A percentile compares a stretch with the other conserved stretches of the same genome.
Conservation (phyloP, 2,329 filamentous ascomycete genomes). For the Aureobasidium sp. region DNA sequence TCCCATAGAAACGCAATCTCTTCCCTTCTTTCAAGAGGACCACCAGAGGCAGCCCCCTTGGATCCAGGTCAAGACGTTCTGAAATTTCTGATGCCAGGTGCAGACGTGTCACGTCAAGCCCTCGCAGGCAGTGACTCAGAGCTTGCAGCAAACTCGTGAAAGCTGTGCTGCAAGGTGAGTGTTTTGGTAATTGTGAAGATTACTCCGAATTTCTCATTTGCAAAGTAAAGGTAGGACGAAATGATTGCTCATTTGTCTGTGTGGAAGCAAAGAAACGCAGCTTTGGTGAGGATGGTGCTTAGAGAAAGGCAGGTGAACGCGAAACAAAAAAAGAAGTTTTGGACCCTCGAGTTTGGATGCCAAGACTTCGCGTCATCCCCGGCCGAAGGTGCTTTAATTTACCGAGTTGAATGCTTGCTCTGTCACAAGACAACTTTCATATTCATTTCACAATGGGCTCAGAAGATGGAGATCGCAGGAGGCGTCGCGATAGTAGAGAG, state of each 20-base stretch:
- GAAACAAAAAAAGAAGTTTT: slow-evolving; percentile 5
- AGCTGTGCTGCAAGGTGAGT: slow-evolving; percentile 31
- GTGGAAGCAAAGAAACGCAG: slow-evolving; percentile 95
- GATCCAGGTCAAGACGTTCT: slow-evolving; percentile 40
- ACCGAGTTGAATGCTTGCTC: not conserved
- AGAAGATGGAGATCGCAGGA: not conserved
- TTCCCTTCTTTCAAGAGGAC: not conserved
- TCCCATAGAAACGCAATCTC: slow-evolving; percentile 60
- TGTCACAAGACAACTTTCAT: not conserved
- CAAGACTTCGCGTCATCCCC: slow-evolving; percentile 6
- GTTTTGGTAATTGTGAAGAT: slow-evolving; percentile 59
- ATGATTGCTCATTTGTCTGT: slow-evolving; percentile 39
- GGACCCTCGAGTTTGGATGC: slow-evolving; percentile 13
- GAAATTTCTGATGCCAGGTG: slow-evolving; percentile 87
- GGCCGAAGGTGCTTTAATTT: not conserved
- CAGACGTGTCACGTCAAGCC: slow-evolving; percentile 79
- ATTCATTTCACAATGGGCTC: slow-evolving; percentile 2
- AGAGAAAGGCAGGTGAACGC: slow-evolving; percentile 32
- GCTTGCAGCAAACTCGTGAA: slow-evolving; percentile 23
- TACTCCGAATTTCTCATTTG: slow-evolving; percentile 99
- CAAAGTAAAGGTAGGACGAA: slow-evolving; percentile 34
- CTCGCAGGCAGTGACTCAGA: slow-evolving; percentile 65
- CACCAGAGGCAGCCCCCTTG: not conserved
- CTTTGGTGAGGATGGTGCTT: slow-evolving; percentile 83
- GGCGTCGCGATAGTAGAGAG: not conserved